Conservation (phyloP, 345 rosid species). For the Noccaea bulbosa region DNA sequence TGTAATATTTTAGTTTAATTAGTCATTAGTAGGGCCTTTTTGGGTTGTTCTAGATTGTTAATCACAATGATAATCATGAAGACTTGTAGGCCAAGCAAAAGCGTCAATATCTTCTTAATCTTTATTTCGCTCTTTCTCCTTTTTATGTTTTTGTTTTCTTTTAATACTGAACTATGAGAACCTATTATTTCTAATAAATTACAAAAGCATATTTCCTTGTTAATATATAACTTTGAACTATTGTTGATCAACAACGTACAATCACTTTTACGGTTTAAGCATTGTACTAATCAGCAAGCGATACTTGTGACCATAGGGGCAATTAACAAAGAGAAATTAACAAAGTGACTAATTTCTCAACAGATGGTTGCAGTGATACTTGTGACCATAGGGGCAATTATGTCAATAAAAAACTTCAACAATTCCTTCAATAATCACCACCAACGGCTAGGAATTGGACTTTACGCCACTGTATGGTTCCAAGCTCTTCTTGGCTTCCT, state of each 20-base stretch:
- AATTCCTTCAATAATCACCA: slow-evolving; percentile 79
- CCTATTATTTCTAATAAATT: neutral
- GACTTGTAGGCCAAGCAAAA: slow-evolving; percentile 41
- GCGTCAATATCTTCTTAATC: slow-evolving; percentile 5
- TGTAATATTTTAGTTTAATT: neutral
- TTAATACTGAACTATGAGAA: slow-evolving; percentile 10
- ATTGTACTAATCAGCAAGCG: neutral
- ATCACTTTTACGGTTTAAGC: neutral
- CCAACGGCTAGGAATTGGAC: slow-evolving; percentile 69
- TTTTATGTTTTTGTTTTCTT: neutral
- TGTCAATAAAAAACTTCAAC: slow-evolving; percentile 77
- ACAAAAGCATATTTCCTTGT: neutral
- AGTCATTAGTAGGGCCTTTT: slow-evolving; percentile 41
- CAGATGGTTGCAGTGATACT: slow-evolving; percentile 67
- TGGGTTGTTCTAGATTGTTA: slow-evolving; percentile 38
- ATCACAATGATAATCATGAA: slow-evolving; percentile 41
- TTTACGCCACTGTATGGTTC: slow-evolving; percentile 73
- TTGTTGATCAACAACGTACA: neutral
- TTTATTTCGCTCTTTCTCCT: slow-evolving; percentile 8
- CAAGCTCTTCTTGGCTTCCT: slow-evolving; percentile 67
- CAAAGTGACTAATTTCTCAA: neutral
- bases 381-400: slow-evolving; percentile 63
- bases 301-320: no score
- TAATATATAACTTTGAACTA: neutral
- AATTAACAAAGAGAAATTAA: slow-evolving; percentile 4